A percentile compares a stretch with the other conserved stretches of the same genome.
phyloP scores from a whole-genome alignment of 306 rosid species.

The Lablab purpureus region DNA sequence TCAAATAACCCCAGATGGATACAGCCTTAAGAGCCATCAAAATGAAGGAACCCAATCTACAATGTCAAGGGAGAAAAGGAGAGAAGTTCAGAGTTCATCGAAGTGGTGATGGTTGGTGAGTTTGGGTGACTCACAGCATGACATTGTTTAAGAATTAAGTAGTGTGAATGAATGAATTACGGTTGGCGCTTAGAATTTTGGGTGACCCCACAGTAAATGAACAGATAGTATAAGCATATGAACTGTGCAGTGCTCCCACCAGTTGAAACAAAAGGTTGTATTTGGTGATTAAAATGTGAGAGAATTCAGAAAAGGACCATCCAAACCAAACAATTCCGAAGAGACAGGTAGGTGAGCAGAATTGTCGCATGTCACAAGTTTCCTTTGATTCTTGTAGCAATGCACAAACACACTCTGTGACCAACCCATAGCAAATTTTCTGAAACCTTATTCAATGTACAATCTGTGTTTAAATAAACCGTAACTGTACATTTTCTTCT shows the following conservation, averaged over 20 bases:
- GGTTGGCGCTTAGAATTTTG: constrained; percentile 33
- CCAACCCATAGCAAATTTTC: background rate
- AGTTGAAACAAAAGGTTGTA: background rate
- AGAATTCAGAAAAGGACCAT: background rate
- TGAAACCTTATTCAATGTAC: background rate
- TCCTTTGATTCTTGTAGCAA: background rate
- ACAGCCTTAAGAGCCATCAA: constrained; percentile 69
- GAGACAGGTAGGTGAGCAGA: constrained; percentile 65
- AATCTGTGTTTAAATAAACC: background rate
- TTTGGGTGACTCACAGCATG: constrained; percentile 53
- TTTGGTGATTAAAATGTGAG: background rate
- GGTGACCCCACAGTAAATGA: constrained; percentile 52
- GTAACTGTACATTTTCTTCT: too few relatives aligned
- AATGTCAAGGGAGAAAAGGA: constrained; percentile 35
- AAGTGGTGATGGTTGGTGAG: constrained; percentile 55
- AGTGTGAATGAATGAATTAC: constrained; percentile 33
- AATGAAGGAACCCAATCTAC: constrained; percentile 44
- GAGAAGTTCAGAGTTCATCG: constrained; percentile 42
- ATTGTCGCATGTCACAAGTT: constrained; percentile 56
- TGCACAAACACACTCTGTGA: background rate
- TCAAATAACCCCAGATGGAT: constrained; percentile 52
- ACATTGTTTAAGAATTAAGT: constrained; percentile 51
- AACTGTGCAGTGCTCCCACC: background rate
- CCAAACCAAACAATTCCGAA: background rate
- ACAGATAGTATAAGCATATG: background rate